Base-by-base conservation (phyloP, 768 basidiomycete species). In the Auricularia cornea region DNA sequence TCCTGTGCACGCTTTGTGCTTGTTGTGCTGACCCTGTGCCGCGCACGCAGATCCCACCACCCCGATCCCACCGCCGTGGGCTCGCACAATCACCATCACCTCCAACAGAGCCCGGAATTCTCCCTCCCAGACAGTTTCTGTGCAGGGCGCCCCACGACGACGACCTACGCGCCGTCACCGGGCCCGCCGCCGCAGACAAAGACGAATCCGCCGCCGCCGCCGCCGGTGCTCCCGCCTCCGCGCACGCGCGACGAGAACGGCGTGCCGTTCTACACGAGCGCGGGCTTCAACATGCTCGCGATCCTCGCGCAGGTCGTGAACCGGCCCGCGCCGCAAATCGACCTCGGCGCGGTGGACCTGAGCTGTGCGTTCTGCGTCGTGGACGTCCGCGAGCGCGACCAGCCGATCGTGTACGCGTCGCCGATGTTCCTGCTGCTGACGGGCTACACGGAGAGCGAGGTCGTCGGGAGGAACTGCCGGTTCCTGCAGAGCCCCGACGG, bases 341-440 rank as follows among this genome's bases (percentile, higher is more conserved):
- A 79, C 11, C 82, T 98, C 20, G 96, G 97, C 18, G 93, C 96
- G 0, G 91, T 98, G 30, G 96, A 99, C 74, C 78, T 94, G 64
- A 88, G 89, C 5, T 95, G 92, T 72, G 84, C 88, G n/a, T 99
- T 98, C 74, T 82, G 91, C 68, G 90, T 99, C 44, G 88, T 87
- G 48, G 97, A 99, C 72, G 83, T 87, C 28, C 83, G 89, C 6
- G 78, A 89, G 62, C 83, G 84, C 66, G 97, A 99, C 72, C 77
- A 78, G 33, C 93, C 96, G 14, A 89, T 98, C 72, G 86, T 98
- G 3, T 98, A 97, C 69, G 94, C 92, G 63, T 91, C 88, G 3
- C 92, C 91, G 18, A 83, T 84, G 1, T 99, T 99, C 72, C 86
- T 81, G 71, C 75, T 78, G 18, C 79, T 94, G 52, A 93, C 90